These are phyloP conservation scores for Caryopteris hybrid DNA, from an alignment of 305 asterid species.

Conservation along the genomic window DNA sequence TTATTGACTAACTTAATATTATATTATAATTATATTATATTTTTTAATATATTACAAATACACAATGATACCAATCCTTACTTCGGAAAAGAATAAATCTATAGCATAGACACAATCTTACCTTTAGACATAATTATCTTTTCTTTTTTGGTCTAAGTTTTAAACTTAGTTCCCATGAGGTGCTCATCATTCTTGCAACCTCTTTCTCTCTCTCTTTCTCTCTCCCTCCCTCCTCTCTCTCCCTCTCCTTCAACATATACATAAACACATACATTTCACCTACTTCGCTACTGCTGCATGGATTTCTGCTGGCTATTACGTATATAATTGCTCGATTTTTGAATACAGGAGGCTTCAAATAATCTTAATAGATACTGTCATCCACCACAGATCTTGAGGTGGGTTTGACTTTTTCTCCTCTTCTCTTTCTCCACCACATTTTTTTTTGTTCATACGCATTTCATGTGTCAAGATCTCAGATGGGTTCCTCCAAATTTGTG, in stretches of 20 bases:
- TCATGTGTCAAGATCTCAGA: conserved; percentile 26
- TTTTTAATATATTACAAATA: no score
- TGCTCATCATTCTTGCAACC: conserved; percentile 9
- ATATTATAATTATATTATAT: no score
- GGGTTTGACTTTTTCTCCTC: conserved; percentile 29
- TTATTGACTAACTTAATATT: no score
- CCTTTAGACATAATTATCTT: neutral
- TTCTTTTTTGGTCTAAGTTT: neutral
- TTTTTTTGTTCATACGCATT: neutral
- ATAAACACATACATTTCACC: neutral
- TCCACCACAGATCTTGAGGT: conserved; percentile 41
- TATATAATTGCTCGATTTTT: conserved; percentile 9
- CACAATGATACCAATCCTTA: no score
- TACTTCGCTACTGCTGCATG: conserved; percentile 14
- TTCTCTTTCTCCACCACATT: neutral
- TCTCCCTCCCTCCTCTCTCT: neutral
- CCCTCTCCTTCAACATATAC: neutral
- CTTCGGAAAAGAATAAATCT: no score
- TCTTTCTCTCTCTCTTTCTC: no score
- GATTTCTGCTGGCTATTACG: conserved; percentile 19
- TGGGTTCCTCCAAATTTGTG: conserved; percentile 13
- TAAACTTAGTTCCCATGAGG: neutral
- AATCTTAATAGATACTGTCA: conserved; percentile 1
- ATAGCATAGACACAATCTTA: neutral
- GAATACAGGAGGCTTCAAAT: neutral